These are phyloP conservation scores for Yamadazyma takamatsuzukensis DNA, from an alignment of 805 yeast species.

Conservation along the genomic window DNA sequence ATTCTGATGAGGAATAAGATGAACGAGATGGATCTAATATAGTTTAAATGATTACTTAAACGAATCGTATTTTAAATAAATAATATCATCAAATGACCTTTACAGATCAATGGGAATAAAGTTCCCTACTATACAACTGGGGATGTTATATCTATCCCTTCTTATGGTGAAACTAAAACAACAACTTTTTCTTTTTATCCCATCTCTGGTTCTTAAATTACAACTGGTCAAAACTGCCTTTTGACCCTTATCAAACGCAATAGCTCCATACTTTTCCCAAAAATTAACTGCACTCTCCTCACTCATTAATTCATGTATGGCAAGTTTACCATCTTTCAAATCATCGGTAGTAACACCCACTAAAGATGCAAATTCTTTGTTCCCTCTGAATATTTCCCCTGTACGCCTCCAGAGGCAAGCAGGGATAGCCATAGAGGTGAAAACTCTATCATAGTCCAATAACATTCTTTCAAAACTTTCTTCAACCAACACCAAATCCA, in stretches of 20 bases:
- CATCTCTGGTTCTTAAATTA: conserved; percentile 77
- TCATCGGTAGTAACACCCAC: conserved; percentile 91
- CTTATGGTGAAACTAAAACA: conserved; percentile 93
- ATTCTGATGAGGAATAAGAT: conserved; percentile 11
- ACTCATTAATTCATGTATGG: conserved; percentile 90
- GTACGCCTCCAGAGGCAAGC: conserved; percentile 97
- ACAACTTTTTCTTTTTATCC: conserved; percentile 74
- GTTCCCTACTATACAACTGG: conserved; percentile 93
- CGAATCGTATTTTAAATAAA: conserved; percentile 3
- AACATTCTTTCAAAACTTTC: conserved; percentile 93
- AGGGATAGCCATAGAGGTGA: conserved; percentile 96
- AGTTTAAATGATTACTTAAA: conserved; percentile 1
- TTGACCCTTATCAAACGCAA: conserved; percentile 93
- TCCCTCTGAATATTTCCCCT: conserved; percentile 92
- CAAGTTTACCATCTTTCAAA: conserved; percentile 84
- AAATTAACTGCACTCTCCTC: conserved; percentile 95
- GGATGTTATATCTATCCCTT: conserved; percentile 89
- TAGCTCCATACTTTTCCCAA: conserved; percentile 96
- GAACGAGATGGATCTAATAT: conserved; percentile 4
- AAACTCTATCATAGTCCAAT: conserved; percentile 88
- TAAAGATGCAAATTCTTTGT: conserved; percentile 90
- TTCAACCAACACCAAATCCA: conserved; percentile 87
- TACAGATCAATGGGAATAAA: conserved; percentile 72
- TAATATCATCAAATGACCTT: conserved; percentile 1
- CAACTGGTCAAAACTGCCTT: conserved; percentile 94